Percentiles rank a stretch among this genome's conserved stretches.
Evolutionary conservation across 495 filamentous ascomycete genomes (phyloP).

Genomic region (Neurospora sp.): DNA sequence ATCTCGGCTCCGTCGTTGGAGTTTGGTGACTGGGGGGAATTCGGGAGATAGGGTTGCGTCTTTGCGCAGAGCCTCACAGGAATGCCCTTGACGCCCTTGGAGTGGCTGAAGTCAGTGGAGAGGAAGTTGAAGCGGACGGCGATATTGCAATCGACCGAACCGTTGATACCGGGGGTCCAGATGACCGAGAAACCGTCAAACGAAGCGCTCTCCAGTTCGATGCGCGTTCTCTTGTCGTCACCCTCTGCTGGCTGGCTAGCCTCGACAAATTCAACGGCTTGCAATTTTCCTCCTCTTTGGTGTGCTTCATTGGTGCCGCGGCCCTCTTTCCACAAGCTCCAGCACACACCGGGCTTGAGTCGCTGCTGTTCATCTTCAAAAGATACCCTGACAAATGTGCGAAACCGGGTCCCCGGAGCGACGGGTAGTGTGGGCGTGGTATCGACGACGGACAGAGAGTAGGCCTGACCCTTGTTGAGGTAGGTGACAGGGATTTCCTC

Average conservation of each 20-base stretch:
- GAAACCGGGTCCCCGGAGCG: conserved; percentile 49
- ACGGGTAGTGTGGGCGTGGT: conserved; percentile 37
- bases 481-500: conserved; percentile 92
- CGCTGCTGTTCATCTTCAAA: conserved; percentile 92
- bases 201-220: conserved; percentile 72
- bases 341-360: conserved; percentile 69
- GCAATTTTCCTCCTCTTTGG: conserved; percentile 73
- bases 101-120: conserved; percentile 96
- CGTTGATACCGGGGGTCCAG: conserved; percentile 64
- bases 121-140: conserved; percentile 95
- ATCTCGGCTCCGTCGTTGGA: conserved; percentile 50
- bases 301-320: conserved; percentile 83
- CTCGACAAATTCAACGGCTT: conserved; percentile 91
- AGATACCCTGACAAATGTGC: conserved; percentile 81
- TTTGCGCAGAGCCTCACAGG: conserved; percentile 87
- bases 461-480: conserved; percentile 93
- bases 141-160: conserved; percentile 61
- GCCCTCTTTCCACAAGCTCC: conserved; percentile 95
- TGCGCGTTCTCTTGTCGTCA: conserved; percentile 57
- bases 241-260: conserved; percentile 57
- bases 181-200: conserved; percentile 88
- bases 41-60: conserved; percentile 52
- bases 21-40: conserved; percentile 32
- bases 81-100: conserved; percentile 95
- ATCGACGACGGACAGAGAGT: conserved; percentile 70